Evolutionary conservation across 2,329 filamentous ascomycete species (phyloP), one percentile per base, ranked within the genome.

Genomic region (Diaporthe vexans): DNA sequence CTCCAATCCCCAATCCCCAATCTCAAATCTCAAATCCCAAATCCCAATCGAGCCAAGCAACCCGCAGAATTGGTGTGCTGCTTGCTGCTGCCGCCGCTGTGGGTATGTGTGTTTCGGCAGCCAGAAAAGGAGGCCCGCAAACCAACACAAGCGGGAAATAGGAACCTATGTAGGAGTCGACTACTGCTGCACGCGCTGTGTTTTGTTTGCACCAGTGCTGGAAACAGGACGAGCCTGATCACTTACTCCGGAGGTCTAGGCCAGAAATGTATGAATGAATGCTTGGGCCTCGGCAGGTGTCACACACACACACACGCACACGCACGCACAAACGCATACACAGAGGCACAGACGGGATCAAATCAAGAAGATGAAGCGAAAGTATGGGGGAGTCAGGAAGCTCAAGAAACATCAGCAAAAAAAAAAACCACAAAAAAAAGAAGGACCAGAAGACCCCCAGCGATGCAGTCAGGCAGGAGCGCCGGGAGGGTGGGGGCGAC

Each of bases 341-440:
- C 15, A 43, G 40, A 29, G 58, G 40, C 58, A 19, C 37, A 61
- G 63, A 68, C 46, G n/a, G 51, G 13, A 37, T 68, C 63, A 68
- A 68, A 68, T 46, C 67, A 70, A 61, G 48, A 61, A 29, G 24
- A 52, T 35, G 56, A 71, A 61, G 69, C 56, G 69, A 71, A 59
- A 52, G 43, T 54, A 10, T 40, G 63, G n/a, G 57, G 61, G 69
- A 37, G 57, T 40, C 29, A 40, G 40, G 57, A 33, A 51, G 40
- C 57, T 33, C 52, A n/a, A 57, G 37, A 70, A 56, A 46, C 29
- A 51, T 52, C n/a, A 29, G 48, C 10, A 24, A 29, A 29, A 61
- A 29, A 71, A 21, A 26, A 21, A 13, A 4, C 29, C 29, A 3
- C 13, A 46, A 46, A 46, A 21, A 8, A 46, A 43, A 15, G 17